Evolutionary conservation across 2,329 filamentous ascomycete genomes (phyloP), one percentile per base, ranked within the genome.

Genomic region (Colletotrichum trifolii): DNA sequence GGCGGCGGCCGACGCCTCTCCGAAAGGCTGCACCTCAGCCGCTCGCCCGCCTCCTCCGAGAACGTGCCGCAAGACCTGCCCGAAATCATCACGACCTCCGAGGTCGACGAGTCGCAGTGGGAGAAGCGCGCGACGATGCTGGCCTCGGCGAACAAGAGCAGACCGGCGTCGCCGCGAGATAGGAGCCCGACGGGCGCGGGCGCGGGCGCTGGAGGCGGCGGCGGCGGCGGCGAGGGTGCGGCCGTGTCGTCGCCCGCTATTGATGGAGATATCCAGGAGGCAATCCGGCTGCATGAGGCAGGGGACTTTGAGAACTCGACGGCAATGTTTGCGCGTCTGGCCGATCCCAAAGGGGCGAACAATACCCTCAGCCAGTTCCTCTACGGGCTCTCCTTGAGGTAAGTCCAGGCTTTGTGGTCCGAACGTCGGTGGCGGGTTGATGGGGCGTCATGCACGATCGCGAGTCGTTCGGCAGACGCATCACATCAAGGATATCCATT

Each of bases 331-430:
- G 91, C 89, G 35, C 83, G 85, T 66, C 83, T 99, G 70, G 96
- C 96, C 57, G 90, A 97, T 75, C 92, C 92, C 0, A 84, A 89
- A 58, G 94, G 93, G 33, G 88, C 90, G 54, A 97, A 97, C 75
- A 97, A 98, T 78, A 92, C 96, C 45, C 84, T 99, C 69, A 96
- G 93, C 73, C 95, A 99, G 80, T 96, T 99, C 40, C 85, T 99
- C 57, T 99, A 97, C 75, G 96, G 96, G 4, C 90, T 99, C 63
- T 94, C 95, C 56, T 79, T 97, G 69, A 87, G 93, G 91, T 94
- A 78, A 79, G 87, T 83, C 55, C 35, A 38, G 63, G 34, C 35
- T 25, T 25, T 25, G 25, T 25, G 25, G 25, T 5, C 4, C 25
- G 4, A 25, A 25, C 25, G 25, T 25, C 25, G 25, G 25, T 25